phyloP scores from a whole-genome alignment of 2,329 filamentous ascomycete species.

The Cordyceps pruinosa region DNA sequence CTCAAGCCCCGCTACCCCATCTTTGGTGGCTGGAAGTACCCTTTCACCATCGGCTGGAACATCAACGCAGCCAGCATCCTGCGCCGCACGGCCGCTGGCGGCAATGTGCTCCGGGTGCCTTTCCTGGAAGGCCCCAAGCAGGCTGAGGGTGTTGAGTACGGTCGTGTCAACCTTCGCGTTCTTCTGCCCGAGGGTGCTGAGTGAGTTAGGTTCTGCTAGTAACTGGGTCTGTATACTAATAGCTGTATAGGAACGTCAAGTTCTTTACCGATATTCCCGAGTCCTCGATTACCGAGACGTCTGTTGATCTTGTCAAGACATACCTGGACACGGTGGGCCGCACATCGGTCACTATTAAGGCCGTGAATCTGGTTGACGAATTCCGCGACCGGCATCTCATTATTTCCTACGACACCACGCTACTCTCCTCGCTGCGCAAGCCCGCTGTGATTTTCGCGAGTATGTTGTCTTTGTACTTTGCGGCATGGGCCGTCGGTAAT shows the following conservation, averaged over 20 bases:
- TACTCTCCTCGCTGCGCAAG: slow-evolving; percentile 71
- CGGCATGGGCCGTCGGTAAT: slow-evolving; percentile 67
- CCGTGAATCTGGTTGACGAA: slow-evolving; percentile 85
- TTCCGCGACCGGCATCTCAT: slow-evolving; percentile 75
- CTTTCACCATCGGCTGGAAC: slow-evolving; percentile 95
- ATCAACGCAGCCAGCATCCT: slow-evolving; percentile 72
- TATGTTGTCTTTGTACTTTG: slow-evolving; percentile 64
- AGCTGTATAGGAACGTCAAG: slow-evolving; percentile 63
- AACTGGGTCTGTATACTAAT: slow-evolving; percentile 19
- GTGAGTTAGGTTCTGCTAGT: slow-evolving; percentile 44
- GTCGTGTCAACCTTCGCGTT: slow-evolving; percentile 69
- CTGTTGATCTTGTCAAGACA: slow-evolving; percentile 64
- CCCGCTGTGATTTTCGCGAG: slow-evolving; percentile 74
- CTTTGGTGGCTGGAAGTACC: slow-evolving; percentile 97
- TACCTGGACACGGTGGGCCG: slow-evolving; percentile 92
- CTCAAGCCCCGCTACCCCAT: slow-evolving; percentile 92
- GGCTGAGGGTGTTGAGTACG: slow-evolving; percentile 78
- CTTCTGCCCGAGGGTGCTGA: slow-evolving; percentile 86
- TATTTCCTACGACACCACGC: slow-evolving; percentile 81
- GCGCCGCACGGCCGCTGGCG: slow-evolving; percentile 56
- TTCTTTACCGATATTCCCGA: slow-evolving; percentile 67
- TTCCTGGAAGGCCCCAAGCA: slow-evolving; percentile 91
- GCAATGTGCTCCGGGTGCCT: slow-evolving; percentile 83
- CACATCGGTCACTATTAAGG: slow-evolving; percentile 71
- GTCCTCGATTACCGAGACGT: slow-evolving; percentile 51